These are phyloP conservation scores for Nannizzia gypsea DNA, from an alignment of 2,329 filamentous ascomycete species.

Conservation along the genomic window DNA sequence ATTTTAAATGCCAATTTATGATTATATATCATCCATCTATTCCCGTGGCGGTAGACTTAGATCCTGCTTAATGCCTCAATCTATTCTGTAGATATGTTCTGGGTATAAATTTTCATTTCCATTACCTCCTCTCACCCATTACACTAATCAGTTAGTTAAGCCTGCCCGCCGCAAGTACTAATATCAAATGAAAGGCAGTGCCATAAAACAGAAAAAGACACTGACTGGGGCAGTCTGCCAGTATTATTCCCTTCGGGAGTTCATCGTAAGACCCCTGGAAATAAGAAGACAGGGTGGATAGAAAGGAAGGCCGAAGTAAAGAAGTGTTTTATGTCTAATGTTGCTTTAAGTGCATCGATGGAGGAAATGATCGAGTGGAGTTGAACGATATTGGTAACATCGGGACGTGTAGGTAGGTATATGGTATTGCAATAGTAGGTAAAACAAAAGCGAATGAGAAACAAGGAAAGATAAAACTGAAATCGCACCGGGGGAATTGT, in stretches of 20 bases:
- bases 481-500: background rate
- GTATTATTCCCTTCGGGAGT: too few relatives aligned
- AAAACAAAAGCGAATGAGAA: background rate
- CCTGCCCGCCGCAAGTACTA: background rate
- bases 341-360: background rate
- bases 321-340: too few relatives aligned
- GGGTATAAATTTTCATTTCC: background rate
- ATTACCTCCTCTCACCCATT: background rate
- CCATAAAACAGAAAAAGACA: background rate
- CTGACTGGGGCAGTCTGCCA: too few relatives aligned
- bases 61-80: background rate
- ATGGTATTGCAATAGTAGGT: background rate
- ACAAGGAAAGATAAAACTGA: background rate
- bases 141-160: background rate
- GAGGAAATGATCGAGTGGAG: background rate
- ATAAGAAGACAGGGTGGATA: too few relatives aligned
- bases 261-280: too few relatives aligned
- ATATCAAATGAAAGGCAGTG: background rate
- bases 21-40: background rate
- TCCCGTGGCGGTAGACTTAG: background rate
- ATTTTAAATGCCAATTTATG: background rate
- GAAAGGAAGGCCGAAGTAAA: background rate
- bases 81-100: background rate
- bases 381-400: background rate
- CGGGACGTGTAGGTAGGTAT: background rate